phyloP scores from a whole-genome alignment of 192 early-diverging fungal species.

The Podila horticola region DNA sequence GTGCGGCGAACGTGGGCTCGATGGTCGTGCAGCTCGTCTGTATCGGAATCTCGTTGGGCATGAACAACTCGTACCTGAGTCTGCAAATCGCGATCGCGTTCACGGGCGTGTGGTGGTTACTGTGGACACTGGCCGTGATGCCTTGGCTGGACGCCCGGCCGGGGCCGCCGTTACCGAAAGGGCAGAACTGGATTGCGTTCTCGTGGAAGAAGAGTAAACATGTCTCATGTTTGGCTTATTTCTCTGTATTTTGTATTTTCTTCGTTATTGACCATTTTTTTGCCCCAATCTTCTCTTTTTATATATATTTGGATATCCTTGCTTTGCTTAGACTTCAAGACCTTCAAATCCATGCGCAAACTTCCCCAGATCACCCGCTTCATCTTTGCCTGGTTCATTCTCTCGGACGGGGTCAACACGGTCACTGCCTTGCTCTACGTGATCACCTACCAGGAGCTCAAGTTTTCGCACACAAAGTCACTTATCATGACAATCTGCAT shows the following conservation, averaged over 20 bases:
- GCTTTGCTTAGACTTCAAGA: slow-evolving; percentile 37
- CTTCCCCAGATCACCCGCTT: slow-evolving; percentile 63
- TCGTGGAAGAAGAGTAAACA: slow-evolving; percentile 51
- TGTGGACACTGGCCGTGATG: slow-evolving; percentile 50
- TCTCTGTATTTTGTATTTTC: neutral
- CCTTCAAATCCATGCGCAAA: slow-evolving; percentile 52
- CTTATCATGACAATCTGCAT: slow-evolving; percentile 59
- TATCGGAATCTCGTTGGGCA: slow-evolving; percentile 49
- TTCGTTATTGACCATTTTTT: neutral
- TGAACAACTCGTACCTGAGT: slow-evolving; percentile 40
- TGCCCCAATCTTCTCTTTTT: no score
- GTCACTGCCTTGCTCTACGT: slow-evolving; percentile 63
- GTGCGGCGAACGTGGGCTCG: slow-evolving; percentile 30
- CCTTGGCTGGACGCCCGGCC: slow-evolving; percentile 53
- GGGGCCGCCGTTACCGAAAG: slow-evolving; percentile 58
- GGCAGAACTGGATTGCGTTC: slow-evolving; percentile 51
- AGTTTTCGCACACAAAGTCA: slow-evolving; percentile 56
- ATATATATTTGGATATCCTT: no score
- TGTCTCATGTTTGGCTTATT: neutral
- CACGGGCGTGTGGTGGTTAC: slow-evolving; percentile 60
- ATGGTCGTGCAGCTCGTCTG: slow-evolving; percentile 17
- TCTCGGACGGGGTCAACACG: slow-evolving; percentile 68
- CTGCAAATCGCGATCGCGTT: slow-evolving; percentile 53
- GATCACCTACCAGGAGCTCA: slow-evolving; percentile 64
- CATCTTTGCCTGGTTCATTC: slow-evolving; percentile 74